A percentile compares a stretch with the other conserved stretches of the same genome.
Evolutionary conservation across 495 filamentous ascomycete genomes (phyloP).

Genomic region (Venustampulla echinocandica): DNA sequence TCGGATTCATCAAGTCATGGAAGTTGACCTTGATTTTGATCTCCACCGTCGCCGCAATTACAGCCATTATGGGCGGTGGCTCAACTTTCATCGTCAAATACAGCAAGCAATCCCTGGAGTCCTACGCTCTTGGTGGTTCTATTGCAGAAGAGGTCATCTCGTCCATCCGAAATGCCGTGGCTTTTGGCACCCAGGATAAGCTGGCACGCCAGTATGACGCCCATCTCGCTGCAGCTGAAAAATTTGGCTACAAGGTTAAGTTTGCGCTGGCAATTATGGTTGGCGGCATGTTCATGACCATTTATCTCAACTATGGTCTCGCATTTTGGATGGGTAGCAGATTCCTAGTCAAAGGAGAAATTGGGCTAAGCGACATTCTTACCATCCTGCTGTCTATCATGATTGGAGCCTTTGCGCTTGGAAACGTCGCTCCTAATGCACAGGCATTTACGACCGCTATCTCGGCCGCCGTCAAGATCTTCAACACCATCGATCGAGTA

Average conservation of each 20-base stretch:
- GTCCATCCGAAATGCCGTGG: slow-evolving; percentile 85
- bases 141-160: slow-evolving; percentile 93
- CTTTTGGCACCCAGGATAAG: slow-evolving; percentile 87
- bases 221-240: slow-evolving; percentile 63
- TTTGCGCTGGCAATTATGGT: slow-evolving; percentile 65
- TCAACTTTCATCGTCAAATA: slow-evolving; percentile 70
- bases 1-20: slow-evolving; percentile 80
- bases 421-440: slow-evolving; percentile 77
- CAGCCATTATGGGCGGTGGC: slow-evolving; percentile 62
- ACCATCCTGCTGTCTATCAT: slow-evolving; percentile 85
- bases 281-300: slow-evolving; percentile 67
- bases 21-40: slow-evolving; percentile 74
- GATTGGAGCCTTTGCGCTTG: slow-evolving; percentile 84
- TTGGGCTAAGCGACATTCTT: slow-evolving; percentile 43
- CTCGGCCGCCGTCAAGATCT: slow-evolving; percentile 85
- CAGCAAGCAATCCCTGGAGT: slow-evolving; percentile 64
- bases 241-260: slow-evolving; percentile 69
- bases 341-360: slow-evolving; percentile 57
- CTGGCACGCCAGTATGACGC: slow-evolving; percentile 74
- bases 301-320: slow-evolving; percentile 85
- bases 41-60: slow-evolving; percentile 65
- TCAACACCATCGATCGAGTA: slow-evolving; percentile 78
- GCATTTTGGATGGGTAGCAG: slow-evolving; percentile 92
- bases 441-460: slow-evolving; percentile 77
- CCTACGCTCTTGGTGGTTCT: slow-evolving; percentile 76